Conservation (phyloP, 1,284 basidiomycete species). For the Tilletia setariae region DNA sequence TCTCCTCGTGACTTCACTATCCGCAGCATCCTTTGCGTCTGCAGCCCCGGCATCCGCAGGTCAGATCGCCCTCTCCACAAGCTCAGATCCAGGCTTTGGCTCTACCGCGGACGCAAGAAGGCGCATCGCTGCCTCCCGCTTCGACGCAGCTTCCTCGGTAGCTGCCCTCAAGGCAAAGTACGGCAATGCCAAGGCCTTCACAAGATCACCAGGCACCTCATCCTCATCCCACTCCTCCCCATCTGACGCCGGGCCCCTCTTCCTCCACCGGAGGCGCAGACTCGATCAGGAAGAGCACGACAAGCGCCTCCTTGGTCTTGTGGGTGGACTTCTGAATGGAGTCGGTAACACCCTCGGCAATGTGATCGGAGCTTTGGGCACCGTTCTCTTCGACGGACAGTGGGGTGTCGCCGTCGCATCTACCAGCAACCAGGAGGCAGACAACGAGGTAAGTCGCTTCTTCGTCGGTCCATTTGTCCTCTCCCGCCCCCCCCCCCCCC, state of each 20-base stretch:
- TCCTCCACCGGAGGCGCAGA: slow-evolving; percentile 28
- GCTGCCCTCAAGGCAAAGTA: slow-evolving; percentile 25
- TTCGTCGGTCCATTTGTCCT: no score
- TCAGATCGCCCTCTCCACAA: slow-evolving; percentile 5
- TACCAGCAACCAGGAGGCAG: slow-evolving; percentile 29
- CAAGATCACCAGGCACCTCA: not conserved
- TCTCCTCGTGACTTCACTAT: not conserved
- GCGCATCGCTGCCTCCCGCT: slow-evolving; percentile 24
- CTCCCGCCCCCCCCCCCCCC: no score
- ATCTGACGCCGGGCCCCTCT: slow-evolving; percentile 26
- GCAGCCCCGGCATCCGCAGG: slow-evolving; percentile 9
- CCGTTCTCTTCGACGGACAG: slow-evolving; percentile 35
- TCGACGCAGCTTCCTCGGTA: slow-evolving; percentile 32
- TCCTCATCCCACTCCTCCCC: not conserved
- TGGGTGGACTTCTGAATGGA: slow-evolving; percentile 9
- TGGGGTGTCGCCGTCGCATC: slow-evolving; percentile 15
- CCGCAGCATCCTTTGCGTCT: not conserved
- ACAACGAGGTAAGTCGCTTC: slow-evolving; percentile 31
- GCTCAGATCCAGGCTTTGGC: slow-evolving; percentile 22
- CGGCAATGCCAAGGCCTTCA: slow-evolving; percentile 9
- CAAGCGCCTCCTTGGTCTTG: not conserved
- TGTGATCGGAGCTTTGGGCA: slow-evolving; percentile 26
- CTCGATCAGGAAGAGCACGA: slow-evolving; percentile 21
- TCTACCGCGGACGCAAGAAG: slow-evolving; percentile 22
- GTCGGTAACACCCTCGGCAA: slow-evolving; percentile 18